A percentile compares a stretch with the other conserved stretches of the same genome.
Conservation (phyloP, 805 yeast genomes). For the Candida patagonica region DNA sequence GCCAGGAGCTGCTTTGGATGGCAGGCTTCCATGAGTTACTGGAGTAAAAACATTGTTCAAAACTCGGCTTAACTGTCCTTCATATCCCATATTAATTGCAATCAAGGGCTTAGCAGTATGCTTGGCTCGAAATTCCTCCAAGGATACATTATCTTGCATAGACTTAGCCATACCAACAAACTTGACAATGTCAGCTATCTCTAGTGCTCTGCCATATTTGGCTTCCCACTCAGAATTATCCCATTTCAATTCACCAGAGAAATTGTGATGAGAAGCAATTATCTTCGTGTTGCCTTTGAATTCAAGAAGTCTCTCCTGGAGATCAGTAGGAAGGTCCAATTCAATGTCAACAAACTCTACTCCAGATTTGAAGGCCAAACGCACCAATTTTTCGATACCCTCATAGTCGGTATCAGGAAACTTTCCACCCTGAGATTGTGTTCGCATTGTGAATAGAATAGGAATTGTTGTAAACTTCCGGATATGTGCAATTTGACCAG, state of each 20-base stretch:
- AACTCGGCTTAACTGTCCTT: conserved; percentile 73
- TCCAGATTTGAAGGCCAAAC: conserved; percentile 65
- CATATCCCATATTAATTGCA: conserved; percentile 71
- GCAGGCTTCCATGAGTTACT: conserved; percentile 62
- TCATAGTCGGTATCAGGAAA: conserved; percentile 53
- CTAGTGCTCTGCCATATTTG: conserved; percentile 56
- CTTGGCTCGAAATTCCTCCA: conserved; percentile 57
- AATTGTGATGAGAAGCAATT: conserved; percentile 79
- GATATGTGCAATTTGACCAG: conserved; percentile 61
- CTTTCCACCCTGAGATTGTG: conserved; percentile 71
- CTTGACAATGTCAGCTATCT: conserved; percentile 64
- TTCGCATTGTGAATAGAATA: conserved; percentile 71
- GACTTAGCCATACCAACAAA: conserved; percentile 69
- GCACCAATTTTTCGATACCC: conserved; percentile 41
- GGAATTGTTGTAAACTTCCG: conserved; percentile 63
- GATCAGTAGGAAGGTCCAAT: conserved; percentile 51
- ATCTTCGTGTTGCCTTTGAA: conserved; percentile 54
- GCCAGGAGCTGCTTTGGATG: conserved; percentile 71
- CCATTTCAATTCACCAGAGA: conserved; percentile 57
- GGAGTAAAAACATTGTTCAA: conserved; percentile 74
- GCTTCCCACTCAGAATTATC: conserved; percentile 61
- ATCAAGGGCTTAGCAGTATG: conserved; percentile 59
- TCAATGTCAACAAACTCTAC: conserved; percentile 77
- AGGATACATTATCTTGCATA: conserved; percentile 56
- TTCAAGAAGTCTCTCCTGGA: conserved; percentile 43